These are phyloP conservation scores for Xylaria castorea DNA, from an alignment of 495 filamentous ascomycete genomes.

Conservation along the genomic window DNA sequence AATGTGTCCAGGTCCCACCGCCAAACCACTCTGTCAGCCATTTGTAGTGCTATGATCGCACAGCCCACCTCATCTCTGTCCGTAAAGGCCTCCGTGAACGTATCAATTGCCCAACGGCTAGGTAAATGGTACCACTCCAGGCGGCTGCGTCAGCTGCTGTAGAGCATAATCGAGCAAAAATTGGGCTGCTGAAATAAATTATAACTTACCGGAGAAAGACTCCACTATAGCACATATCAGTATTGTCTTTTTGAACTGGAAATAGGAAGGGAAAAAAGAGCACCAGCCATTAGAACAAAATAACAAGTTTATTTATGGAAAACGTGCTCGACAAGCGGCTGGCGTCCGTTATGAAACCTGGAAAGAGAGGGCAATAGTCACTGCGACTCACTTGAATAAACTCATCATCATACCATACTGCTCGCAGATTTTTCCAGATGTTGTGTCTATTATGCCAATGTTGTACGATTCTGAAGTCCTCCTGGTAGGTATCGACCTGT, in stretches of 20 bases:
- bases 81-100: background rate
- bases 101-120: background rate
- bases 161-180: background rate
- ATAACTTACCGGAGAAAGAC: background rate
- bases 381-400: background rate
- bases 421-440: background rate
- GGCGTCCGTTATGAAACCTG: no score
- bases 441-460: background rate
- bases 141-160: background rate
- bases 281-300: background rate
- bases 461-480: background rate
- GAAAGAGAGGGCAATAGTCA: background rate
- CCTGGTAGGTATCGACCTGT: background rate
- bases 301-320: background rate
- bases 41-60: background rate
- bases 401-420: slow-evolving; percentile 6
- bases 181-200: no score
- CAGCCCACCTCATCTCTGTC: slow-evolving; percentile 1
- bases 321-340: background rate
- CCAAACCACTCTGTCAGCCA: background rate
- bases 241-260: background rate
- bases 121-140: background rate
- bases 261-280: background rate
- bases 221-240: slow-evolving; percentile 6
- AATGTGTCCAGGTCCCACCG: background rate